phyloP scores from a whole-genome alignment of 2,329 filamentous ascomycete species.

The Sclerotinia minor region DNA sequence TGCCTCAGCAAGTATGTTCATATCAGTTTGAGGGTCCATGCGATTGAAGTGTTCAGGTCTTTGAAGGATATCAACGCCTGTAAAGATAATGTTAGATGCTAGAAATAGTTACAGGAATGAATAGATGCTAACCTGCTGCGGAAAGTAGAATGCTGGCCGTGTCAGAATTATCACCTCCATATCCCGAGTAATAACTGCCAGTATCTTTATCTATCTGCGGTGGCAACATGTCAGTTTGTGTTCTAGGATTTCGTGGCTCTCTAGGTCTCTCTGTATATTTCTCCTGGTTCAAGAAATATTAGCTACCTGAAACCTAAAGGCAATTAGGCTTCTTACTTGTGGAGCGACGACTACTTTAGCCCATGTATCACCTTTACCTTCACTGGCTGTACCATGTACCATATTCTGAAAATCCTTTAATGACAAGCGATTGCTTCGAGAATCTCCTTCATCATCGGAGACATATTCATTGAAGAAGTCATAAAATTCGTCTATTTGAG shows the following conservation, averaged over 20 bases:
- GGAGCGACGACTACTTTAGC: conserved; percentile 10
- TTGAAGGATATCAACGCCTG: conserved; percentile 19
- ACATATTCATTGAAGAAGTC: conserved; percentile 35
- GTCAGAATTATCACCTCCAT: conserved; percentile 26
- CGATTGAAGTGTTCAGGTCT: conserved; percentile 22
- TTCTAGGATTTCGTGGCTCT: not conserved
- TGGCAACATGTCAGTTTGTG: not conserved
- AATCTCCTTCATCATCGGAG: conserved; percentile 47
- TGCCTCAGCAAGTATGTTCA: conserved; percentile 20
- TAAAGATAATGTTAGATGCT: not conserved
- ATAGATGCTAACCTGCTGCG: conserved; percentile 29
- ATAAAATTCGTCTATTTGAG: conserved; percentile 34
- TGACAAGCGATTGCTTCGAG: conserved; percentile 44
- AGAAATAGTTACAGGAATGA: not conserved
- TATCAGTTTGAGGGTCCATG: conserved; percentile 22
- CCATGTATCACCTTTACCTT: conserved; percentile 22
- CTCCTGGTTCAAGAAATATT: conserved; percentile 25
- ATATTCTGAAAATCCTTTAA: conserved; percentile 48
- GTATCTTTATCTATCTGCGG: conserved; percentile 37
- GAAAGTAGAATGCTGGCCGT: conserved; percentile 30
- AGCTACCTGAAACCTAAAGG: conserved; percentile 28
- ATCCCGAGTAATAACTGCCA: conserved; percentile 31
- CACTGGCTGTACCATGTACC: conserved; percentile 41
- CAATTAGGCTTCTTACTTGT: conserved; percentile 7
- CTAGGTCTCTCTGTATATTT: conserved; percentile 28